Conservation (phyloP, 768 basidiomycete genomes). For the Suillus subluteus region DNA sequence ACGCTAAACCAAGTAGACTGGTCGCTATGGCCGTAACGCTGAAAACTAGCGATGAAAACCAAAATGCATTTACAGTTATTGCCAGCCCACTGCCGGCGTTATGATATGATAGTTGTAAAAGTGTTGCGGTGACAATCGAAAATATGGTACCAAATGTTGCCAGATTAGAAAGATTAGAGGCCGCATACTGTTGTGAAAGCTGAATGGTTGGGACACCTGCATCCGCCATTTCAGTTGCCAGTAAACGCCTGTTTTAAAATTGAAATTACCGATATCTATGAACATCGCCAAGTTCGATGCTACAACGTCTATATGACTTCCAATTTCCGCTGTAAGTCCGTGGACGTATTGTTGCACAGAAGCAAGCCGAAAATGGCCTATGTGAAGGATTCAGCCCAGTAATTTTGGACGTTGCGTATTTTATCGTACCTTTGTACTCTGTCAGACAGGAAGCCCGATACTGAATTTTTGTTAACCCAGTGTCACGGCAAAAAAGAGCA, state of each 20-base stretch:
- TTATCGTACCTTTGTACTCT: slow-evolving; percentile 38
- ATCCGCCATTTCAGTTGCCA: neutral
- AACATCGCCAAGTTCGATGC: slow-evolving; percentile 42
- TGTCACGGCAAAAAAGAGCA: neutral
- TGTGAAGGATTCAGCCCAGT: neutral
- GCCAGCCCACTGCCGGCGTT: slow-evolving; percentile 27
- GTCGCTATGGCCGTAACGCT: slow-evolving; percentile 48
- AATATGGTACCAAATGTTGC: slow-evolving; percentile 50
- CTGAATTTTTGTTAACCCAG: slow-evolving; percentile 21
- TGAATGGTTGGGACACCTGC: slow-evolving; percentile 47
- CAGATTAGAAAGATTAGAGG: slow-evolving; percentile 44
- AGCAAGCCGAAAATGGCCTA: slow-evolving; percentile 47
- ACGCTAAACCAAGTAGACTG: slow-evolving; percentile 44
- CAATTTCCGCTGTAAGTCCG: slow-evolving; percentile 43
- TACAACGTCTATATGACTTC: slow-evolving; percentile 46
- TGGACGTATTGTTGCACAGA: slow-evolving; percentile 48
- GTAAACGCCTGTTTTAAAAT: neutral
- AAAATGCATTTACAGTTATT: slow-evolving; percentile 42
- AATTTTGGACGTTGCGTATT: neutral
- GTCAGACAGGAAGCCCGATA: slow-evolving; percentile 50
- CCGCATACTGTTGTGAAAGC: slow-evolving; percentile 45
- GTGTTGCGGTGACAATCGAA: slow-evolving; percentile 45
- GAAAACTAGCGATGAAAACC: slow-evolving; percentile 51
- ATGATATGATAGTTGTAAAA: slow-evolving; percentile 42
- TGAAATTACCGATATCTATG: slow-evolving; percentile 45